Percentiles rank a stretch among this genome's conserved stretches.
Evolutionary conservation across 768 basidiomycete genomes (phyloP).

Genomic region (Roridomyces roridus): DNA sequence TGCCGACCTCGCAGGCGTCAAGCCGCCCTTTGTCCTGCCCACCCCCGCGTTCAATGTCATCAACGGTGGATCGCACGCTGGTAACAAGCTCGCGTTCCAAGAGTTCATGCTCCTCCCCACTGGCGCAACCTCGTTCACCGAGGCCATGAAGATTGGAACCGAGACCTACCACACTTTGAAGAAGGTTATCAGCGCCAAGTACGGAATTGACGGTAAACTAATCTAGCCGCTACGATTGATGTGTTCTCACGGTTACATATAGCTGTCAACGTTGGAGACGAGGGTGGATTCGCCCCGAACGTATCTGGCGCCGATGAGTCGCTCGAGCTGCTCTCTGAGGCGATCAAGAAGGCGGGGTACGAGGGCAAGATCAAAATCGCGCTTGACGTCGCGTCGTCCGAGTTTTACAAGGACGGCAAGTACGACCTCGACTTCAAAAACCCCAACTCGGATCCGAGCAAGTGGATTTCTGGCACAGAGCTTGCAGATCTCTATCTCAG

Average conservation of each 20-base stretch:
- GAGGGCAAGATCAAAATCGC: conserved; percentile 99
- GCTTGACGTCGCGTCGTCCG: conserved; percentile 97
- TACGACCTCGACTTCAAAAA: conserved; percentile 99
- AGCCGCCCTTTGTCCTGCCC: conserved; percentile 92
- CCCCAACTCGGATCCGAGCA: conserved; percentile 96
- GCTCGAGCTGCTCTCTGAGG: conserved; percentile 92
- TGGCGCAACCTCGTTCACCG: conserved; percentile 88
- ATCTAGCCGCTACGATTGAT: neutral
- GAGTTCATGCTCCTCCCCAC: conserved; percentile 99
- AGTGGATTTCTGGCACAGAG: conserved; percentile 92
- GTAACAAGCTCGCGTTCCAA: conserved; percentile 99
- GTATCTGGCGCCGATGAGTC: conserved; percentile 97
- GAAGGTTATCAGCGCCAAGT: conserved; percentile 99
- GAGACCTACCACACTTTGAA: conserved; percentile 98
- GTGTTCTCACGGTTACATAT: conserved; percentile 16
- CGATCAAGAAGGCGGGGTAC: conserved; percentile 98
- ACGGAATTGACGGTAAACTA: conserved; percentile 92
- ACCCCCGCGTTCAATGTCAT: conserved; percentile 98
- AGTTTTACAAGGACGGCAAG: conserved; percentile 99
- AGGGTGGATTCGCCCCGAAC: conserved; percentile 99
- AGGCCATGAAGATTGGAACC: conserved; percentile 98
- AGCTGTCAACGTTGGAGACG: conserved; percentile 99
- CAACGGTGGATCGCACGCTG: conserved; percentile 99
- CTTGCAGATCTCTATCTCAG: conserved; percentile 91
- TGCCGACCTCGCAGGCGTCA: conserved; percentile 94